These are phyloP conservation scores for Entelexis sorbosivorans DNA, from an alignment of 1,139 yeast species.

Conservation along the genomic window DNA sequence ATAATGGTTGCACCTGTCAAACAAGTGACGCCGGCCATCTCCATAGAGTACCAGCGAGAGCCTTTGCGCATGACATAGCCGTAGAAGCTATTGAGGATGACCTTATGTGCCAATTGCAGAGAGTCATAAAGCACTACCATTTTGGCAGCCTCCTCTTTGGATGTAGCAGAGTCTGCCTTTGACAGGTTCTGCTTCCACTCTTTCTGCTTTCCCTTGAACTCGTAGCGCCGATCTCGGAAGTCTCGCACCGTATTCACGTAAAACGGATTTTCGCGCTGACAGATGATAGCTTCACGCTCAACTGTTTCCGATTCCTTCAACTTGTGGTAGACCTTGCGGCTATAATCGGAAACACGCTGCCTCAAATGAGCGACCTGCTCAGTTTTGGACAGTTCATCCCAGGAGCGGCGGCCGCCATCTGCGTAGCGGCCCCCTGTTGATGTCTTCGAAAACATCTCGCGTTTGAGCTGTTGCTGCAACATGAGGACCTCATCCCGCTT, in stretches of 20 bases:
- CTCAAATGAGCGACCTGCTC: conserved; percentile 73
- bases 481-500: conserved; percentile 82
- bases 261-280: conserved; percentile 96
- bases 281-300: conserved; percentile 84
- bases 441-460: conserved; percentile 45
- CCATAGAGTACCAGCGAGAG: conserved; percentile 98
- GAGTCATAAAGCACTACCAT: conserved; percentile 94
- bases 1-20: conserved; percentile 95
- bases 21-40: conserved; percentile 99
- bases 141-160: conserved; percentile 44
- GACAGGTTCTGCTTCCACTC: conserved; percentile 82
- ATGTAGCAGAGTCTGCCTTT: conserved; percentile 37
- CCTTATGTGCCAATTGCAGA: conserved; percentile 91
- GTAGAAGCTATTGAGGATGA: conserved; percentile 88
- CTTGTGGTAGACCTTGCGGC: conserved; percentile 73
- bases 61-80: conserved; percentile 99
- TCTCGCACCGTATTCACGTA: conserved; percentile 89
- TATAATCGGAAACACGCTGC: conserved; percentile 73
- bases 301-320: conserved; percentile 73
- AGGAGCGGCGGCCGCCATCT: conserved; percentile 25
- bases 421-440: background rate
- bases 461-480: conserved; percentile 74
- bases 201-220: conserved; percentile 86
- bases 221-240: conserved; percentile 93
- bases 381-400: conserved; percentile 61